Base-by-base conservation (phyloP, 306 rosid species). In the Argentina anserina region DNA sequence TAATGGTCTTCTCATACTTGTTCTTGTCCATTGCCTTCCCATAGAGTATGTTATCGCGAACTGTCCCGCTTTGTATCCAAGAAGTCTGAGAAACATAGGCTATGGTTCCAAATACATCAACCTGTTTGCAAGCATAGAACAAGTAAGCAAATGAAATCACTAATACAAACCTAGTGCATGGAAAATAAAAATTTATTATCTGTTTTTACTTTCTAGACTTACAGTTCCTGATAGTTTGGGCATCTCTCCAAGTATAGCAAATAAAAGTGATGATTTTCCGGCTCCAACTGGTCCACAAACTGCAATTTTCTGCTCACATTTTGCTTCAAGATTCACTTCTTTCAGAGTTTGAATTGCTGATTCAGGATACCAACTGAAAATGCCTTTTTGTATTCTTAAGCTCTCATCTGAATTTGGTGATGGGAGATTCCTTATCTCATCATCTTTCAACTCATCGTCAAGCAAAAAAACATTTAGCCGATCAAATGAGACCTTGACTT, bases 41-140 rank as follows among this genome's bases (percentile, higher is more conserved):
- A 14, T 81, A 87, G 53, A 89, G 93, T 83, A 92, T 85, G 80
- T 92, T 89, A 13, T 86, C 93, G 0, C 67, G 87, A 55, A 92
- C 69, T 14, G 97, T 92, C 74, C 97, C 97, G 33, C 97, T 89
- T 49, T 92, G 97, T 26, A 89, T 92, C 97, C 97, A 92, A 52
- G 97, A 71, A 64, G 73, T 73, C 74, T 92, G 97, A 75, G 97
- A 80, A 78, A 92, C 96, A 67, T 92, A 87, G 14, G 96, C 97
- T 31, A 87, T 58, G 20, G 78, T 84, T 50, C 96, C 92, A 71
- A 26, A 42, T 2, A 85, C 89, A 15, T 81, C 81, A 49, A 92
- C 92, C 96, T 91, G 82, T 43, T 76, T 42, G 26, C 58, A 41
- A 60, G 21, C 42, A 69, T 71, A 17, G 41, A 21, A 33, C 68